Evolutionary conservation across 2,329 filamentous ascomycete species (phyloP).

Genomic region (Xylaria arbuscula): DNA sequence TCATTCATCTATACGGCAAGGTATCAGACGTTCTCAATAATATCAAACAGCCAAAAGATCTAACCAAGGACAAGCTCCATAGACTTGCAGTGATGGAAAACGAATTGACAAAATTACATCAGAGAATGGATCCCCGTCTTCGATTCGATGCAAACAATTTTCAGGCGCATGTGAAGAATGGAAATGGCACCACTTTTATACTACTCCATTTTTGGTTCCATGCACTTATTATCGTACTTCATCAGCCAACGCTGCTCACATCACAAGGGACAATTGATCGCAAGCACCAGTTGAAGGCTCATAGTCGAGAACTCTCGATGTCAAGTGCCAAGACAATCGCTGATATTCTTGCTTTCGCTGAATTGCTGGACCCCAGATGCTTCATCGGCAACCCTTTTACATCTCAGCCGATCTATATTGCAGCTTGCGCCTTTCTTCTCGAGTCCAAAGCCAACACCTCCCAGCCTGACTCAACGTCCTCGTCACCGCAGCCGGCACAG

Average conservation of each 20-base stretch:
- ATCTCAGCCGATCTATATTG: slow-evolving; percentile 90
- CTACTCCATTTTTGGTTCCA: slow-evolving; percentile 91
- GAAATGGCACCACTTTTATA: slow-evolving; percentile 88
- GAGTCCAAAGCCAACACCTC: slow-evolving; percentile 80
- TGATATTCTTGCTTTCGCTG: slow-evolving; percentile 87
- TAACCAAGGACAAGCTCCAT: slow-evolving; percentile 78
- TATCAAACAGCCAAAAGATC: slow-evolving; percentile 77
- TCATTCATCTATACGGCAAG: slow-evolving; percentile 86
- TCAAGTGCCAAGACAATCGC: slow-evolving; percentile 92
- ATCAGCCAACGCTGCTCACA: slow-evolving; percentile 84
- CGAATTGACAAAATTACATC: slow-evolving; percentile 77
- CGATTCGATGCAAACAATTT: slow-evolving; percentile 90
- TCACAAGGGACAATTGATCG: slow-evolving; percentile 71
- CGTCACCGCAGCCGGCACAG: slow-evolving; percentile 58
- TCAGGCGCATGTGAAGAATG: slow-evolving; percentile 81
- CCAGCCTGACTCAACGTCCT: slow-evolving; percentile 70
- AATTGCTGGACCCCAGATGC: slow-evolving; percentile 85
- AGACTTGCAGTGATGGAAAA: slow-evolving; percentile 81
- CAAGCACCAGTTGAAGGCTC: slow-evolving; percentile 78
- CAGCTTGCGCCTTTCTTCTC: slow-evolving; percentile 87
- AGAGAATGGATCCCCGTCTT: slow-evolving; percentile 77
- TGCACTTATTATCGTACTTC: slow-evolving; percentile 83
- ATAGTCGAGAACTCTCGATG: slow-evolving; percentile 85
- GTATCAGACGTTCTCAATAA: slow-evolving; percentile 88
- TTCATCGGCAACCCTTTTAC: slow-evolving; percentile 91